Evolutionary conservation across 1,139 yeast species (phyloP), one percentile per base, ranked within the genome.

Genomic region (Wickerhamiella pararugosa): DNA sequence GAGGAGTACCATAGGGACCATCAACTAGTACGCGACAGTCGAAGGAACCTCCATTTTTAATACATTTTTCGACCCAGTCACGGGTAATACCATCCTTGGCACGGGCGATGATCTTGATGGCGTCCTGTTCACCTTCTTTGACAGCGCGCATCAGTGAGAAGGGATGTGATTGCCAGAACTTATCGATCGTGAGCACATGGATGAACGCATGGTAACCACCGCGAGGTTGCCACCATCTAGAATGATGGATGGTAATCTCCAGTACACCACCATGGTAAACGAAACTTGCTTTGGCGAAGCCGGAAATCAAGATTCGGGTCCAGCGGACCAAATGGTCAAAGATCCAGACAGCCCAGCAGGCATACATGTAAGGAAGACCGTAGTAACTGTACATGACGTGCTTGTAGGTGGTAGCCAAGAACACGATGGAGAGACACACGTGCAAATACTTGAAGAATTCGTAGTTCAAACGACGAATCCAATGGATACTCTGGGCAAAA

Each of bases 11-110:
- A 50, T 75, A 75, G 0, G 80, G 79, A 0, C 80, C 80, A 47
- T 75, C 79, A 1, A 71, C 67, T 41, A 54, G 57, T 21, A 61
- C 47, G 5, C 73, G 2, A 84, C 76, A 44, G 77, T 64, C 54
- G 86, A 86, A 49, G 73, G 76, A 45, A 81, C 81, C 51, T 79
- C 76, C 5, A 73, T 70, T 45, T 75, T 51, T 45, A 75, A 62
- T 6, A 73, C 57, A n/a, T 64, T 56, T 25, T 25, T 37, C 36
- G 29, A 29, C 37, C 21, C 54, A 37, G 25, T 41, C 40, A n/a
- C 39, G 42, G 11, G 60, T 56, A 40, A 37, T 58, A 59, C 45
- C 56, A 46, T 26, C 53, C 57, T 41, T 59, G 59, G 47, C 64
- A 59, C 40, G 60, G 53, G 41, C 61, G 56, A 31, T 56, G 52